Evolutionary conservation across 495 filamentous ascomycete genomes (phyloP).

Genomic region (Evansstolkia leycettana): DNA sequence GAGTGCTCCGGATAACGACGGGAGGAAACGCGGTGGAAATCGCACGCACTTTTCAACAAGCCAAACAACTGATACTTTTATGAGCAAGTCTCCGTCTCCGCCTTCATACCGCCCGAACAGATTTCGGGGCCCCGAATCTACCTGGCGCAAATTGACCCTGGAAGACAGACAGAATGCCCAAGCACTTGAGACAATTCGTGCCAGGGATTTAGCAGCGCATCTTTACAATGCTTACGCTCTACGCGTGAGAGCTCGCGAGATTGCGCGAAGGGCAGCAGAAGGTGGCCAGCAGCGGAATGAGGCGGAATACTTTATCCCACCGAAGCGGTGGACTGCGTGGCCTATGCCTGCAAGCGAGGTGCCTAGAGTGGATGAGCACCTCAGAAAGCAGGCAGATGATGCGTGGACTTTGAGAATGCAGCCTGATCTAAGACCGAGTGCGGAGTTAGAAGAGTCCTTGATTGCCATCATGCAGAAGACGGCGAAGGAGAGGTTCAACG

Average conservation of each 20-base stretch:
- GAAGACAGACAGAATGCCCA: conserved; percentile 45
- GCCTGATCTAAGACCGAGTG: conserved; percentile 35
- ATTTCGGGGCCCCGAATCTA: conserved; percentile 38
- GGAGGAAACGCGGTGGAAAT: background rate
- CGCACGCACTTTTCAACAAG: background rate
- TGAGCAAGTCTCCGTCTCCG: conserved; percentile 3
- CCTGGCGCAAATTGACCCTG: conserved; percentile 48
- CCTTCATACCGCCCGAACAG: conserved; percentile 35
- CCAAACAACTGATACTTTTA: background rate
- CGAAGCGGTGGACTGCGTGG: conserved; percentile 65
- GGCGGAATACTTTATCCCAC: conserved; percentile 18
- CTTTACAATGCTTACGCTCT: conserved; percentile 62
- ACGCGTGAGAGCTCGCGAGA: conserved; percentile 29
- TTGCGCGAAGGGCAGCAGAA: conserved; percentile 14
- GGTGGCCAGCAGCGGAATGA: conserved; percentile 12
- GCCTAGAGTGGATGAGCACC: conserved; percentile 39
- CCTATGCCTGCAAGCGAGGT: conserved; percentile 49
- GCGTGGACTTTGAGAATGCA: conserved; percentile 32
- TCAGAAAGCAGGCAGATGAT: conserved; percentile 29
- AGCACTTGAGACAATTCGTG: conserved; percentile 41
- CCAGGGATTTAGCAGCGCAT: conserved; percentile 57
- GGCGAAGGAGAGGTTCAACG: conserved; percentile 51
- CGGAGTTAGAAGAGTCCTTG: conserved; percentile 52
- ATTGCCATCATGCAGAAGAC: conserved; percentile 45
- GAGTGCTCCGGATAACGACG: background rate